Base-by-base conservation (phyloP, 2,329 filamentous ascomycete species). In the Fusarium austroafricanum region DNA sequence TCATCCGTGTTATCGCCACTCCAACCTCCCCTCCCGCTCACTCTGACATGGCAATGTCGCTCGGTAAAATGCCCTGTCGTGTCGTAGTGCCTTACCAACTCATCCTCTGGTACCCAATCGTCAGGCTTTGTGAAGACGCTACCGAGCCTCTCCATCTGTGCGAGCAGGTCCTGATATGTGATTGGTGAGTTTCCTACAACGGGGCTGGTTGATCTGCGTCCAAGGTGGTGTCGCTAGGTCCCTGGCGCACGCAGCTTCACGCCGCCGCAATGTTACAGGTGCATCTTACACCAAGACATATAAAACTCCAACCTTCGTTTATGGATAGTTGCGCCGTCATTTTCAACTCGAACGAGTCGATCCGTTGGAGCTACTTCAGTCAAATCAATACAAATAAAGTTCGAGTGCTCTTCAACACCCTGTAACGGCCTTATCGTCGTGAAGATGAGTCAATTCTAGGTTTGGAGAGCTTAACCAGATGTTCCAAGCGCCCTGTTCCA, bases 211-310 rank as follows among this genome's bases (percentile, higher is more conserved):
- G 29, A 44, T 39, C 23, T 54, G 33, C 37, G 26, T 55, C 28
- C 40, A 44, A 64, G 44, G 55, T 69, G 68, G 68, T 66, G 68
- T 69, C 29, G 45, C 43, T 38, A 59, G 64, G 68, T 71, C 54
- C 61, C 49, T 54, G 40, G 43, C 39, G 54, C 68, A 71, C 68
- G 49, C 60, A 44, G 61, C 59, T 60, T 70, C 61, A 69, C 65
- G 66, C 44, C 49, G 60, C 71, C 46, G 57, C 57, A 55, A 55
- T 42, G 26, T 45, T 28, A 37, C 47, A 45, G 31, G 39, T 63
- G 51, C 55, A 61, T 47, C 42, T 55, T 33, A 49, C 65, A 66
- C 46, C 47, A 29, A 38, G 12, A 37, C 17, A 26, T 5, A 37
- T 10, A 21, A 47, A 21, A 10, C 15, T 21, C 18, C 18, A 9